A percentile compares a stretch with the other conserved stretches of the same genome.
These are phyloP conservation scores for Adansonia grandidieri DNA, from an alignment of 441 rosid genomes.

Conservation along the genomic window DNA sequence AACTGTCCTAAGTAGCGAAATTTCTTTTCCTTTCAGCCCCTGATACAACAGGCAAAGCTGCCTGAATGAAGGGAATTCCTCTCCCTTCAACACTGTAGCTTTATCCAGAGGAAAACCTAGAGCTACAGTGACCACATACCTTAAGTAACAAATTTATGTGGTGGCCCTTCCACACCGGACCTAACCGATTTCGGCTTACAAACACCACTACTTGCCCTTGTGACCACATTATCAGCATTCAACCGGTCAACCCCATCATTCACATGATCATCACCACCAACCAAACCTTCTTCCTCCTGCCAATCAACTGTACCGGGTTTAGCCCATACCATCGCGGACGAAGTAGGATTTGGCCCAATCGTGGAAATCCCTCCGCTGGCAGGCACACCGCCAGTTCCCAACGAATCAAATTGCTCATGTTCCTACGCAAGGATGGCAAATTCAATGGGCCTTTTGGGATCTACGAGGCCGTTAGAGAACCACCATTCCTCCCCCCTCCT, in stretches of 20 bases:
- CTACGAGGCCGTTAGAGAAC: slow-evolving; percentile 90
- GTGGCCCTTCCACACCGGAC: slow-evolving; percentile 38
- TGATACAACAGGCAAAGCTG: slow-evolving; percentile 60
- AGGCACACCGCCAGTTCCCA: slow-evolving; percentile 61
- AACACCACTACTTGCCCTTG: slow-evolving; percentile 45
- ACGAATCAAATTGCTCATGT: slow-evolving; percentile 78
- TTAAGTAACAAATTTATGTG: too few relatives aligned
- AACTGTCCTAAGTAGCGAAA: too few relatives aligned
- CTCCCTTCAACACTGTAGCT: slow-evolving; percentile 74
- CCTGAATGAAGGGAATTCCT: slow-evolving; percentile 90
- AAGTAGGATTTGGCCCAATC: slow-evolving; percentile 70
- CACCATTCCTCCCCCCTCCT: slow-evolving; percentile 74
- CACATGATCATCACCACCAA: slow-evolving; percentile 32
- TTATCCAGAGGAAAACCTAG: slow-evolving; percentile 48
- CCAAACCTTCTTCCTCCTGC: slow-evolving; percentile 58
- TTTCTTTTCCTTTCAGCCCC: slow-evolving; percentile 58
- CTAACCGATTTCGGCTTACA: slow-evolving; percentile 59
- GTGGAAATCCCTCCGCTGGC: slow-evolving; percentile 74
- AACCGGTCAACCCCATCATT: slow-evolving; percentile 43
- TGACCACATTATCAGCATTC: slow-evolving; percentile 49
- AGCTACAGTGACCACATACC: too few relatives aligned
- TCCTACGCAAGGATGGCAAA: slow-evolving; percentile 85
- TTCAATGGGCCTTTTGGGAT: slow-evolving; percentile 94
- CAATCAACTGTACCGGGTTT: slow-evolving; percentile 59
- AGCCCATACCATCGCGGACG: slow-evolving; percentile 86